Percentiles rank a stretch among this genome's conserved stretches.
Evolutionary conservation across 108 stramenopile genomes (phyloP).

Genomic region (Parietichytrium sp.): DNA sequence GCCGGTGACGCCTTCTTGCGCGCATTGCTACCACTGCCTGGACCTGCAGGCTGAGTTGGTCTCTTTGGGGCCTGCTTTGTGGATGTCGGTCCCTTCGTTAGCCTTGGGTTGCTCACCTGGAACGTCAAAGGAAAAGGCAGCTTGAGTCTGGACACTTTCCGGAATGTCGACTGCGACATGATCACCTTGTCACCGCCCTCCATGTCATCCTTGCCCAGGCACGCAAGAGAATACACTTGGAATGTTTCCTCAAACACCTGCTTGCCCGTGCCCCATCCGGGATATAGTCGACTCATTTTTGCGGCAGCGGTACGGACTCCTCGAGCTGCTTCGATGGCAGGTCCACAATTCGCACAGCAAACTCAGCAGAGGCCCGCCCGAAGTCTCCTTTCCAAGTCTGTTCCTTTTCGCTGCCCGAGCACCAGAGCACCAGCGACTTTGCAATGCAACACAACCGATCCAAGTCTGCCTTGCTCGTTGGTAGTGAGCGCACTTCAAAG

Average conservation of each 20-base stretch:
- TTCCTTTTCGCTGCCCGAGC: too few relatives aligned
- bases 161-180: constrained; percentile 37
- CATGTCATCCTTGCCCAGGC: not conserved
- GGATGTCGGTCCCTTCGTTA: not conserved
- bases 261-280: constrained; percentile 27
- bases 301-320: too few relatives aligned
- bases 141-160: not conserved
- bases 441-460: too few relatives aligned
- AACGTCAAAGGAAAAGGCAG: constrained; percentile 44
- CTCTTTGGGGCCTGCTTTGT: constrained; percentile 9
- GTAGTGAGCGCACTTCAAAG: too few relatives aligned
- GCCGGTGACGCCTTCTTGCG: not conserved
- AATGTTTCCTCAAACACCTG: not conserved
- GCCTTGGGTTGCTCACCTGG: not conserved
- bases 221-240: not conserved
- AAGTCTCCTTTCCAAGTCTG: too few relatives aligned
- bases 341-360: too few relatives aligned
- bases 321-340: too few relatives aligned
- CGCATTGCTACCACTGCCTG: not conserved
- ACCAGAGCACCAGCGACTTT: too few relatives aligned
- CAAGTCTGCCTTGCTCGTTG: too few relatives aligned
- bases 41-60: too few relatives aligned
- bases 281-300: constrained; percentile 23
- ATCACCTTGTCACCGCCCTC: constrained; percentile 44
- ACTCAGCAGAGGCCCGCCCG: too few relatives aligned